Evolutionary conservation across 1,284 basidiomycete species (phyloP), one percentile per base, ranked within the genome.

Genomic region (Lignosus rhinocerotis): DNA sequence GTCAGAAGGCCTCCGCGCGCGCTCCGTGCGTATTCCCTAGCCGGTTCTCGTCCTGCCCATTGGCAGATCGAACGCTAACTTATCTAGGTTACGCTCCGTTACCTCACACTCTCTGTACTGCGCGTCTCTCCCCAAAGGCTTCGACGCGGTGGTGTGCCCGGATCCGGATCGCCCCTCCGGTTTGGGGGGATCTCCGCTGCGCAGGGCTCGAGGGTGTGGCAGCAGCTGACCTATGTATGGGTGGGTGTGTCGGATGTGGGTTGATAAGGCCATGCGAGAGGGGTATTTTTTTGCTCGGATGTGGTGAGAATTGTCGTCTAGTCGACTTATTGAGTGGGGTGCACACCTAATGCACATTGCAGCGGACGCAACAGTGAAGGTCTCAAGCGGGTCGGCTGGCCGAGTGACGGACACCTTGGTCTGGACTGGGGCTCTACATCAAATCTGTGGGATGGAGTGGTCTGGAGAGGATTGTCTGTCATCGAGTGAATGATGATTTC

Each of bases 71-170:
- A 50, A 55, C 47, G 10, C 39, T 49, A 51, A 45, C 48, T 56
- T 56, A 56, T 56, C 46, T 55, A 56, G 48, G 54, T 56, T 56
- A 45, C 34, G 34, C 41, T 51, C n/a, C 8, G 21, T 50, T 51
- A 51, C 34, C 34, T 38, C 21, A 38, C 19, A 10, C 17, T 6
- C 16, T 39, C 31, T 33, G 31, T 19, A 11, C 14, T 39, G 8
- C 14, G 7, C 1, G 12, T n/a, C n/a, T 39, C 36, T 39, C 36
- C n/a, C 36, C 36, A 11, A n/a, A 39, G 14, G 36, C 14, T 39
- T 44, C 32, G 52, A 48, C 46, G 53, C 30, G 38, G 6, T 16
- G 25, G 25, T 25, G 25, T 25, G 25, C 25, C 25, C 25, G 25
- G 25, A 25, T 25, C 25, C 25, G 25, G 25, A 25, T 25, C 2